phyloP scores from a whole-genome alignment of 1,139 yeast species.

The Blastobotrys buckinghamii region DNA sequence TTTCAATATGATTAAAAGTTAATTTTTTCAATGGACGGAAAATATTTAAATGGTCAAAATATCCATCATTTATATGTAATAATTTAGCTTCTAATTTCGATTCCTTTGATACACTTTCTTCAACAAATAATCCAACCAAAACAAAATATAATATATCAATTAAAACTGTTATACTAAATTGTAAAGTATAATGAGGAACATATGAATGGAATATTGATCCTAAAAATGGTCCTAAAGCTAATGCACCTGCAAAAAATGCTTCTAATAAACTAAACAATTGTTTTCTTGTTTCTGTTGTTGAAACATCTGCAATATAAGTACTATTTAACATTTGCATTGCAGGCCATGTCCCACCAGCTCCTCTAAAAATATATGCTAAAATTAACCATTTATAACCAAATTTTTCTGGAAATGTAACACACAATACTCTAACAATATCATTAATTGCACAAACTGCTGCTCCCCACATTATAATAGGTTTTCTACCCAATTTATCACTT shows the following conservation, averaged over 20 bases:
- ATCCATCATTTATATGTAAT: neutral
- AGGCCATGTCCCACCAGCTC: constrained; percentile 51
- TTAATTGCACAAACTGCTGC: constrained; percentile 28
- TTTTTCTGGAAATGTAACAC: constrained; percentile 26
- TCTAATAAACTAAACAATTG: constrained; percentile 50
- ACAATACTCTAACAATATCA: constrained; percentile 22
- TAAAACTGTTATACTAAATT: constrained; percentile 27
- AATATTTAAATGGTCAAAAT: constrained; percentile 15
- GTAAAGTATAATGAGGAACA: constrained; percentile 25
- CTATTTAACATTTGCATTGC: constrained; percentile 48
- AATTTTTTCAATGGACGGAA: constrained; percentile 46
- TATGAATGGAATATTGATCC: constrained; percentile 41
- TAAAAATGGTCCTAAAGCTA: constrained; percentile 58
- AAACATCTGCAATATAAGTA: constrained; percentile 62
- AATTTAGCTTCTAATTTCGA: constrained; percentile 3
- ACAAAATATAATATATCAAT: constrained; percentile 29
- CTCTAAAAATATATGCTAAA: constrained; percentile 39
- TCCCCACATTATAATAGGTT: constrained; percentile 38
- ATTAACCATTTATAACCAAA: constrained; percentile 37
- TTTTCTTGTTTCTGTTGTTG: constrained; percentile 49
- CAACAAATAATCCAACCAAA: constrained; percentile 39
- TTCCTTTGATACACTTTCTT: constrained; percentile 52
- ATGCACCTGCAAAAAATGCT: constrained; percentile 55
- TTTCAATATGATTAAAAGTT: constrained; percentile 33
- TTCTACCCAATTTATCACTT: constrained; percentile 62